Evolutionary conservation across 306 rosid genomes (phyloP).

Genomic region (Mimosa bimucronata): DNA sequence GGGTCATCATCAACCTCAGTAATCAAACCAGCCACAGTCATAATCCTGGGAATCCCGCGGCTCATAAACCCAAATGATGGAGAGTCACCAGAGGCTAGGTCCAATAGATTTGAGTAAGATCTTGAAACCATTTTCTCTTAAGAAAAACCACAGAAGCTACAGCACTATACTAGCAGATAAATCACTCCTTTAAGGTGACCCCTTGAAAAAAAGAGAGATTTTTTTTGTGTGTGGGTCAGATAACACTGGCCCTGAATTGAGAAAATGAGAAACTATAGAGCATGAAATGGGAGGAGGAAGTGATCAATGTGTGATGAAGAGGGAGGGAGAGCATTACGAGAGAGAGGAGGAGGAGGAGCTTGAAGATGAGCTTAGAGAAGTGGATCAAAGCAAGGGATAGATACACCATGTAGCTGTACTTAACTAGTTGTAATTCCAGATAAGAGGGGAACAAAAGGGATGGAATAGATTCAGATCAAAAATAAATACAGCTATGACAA

Average conservation of each 20-base stretch:
- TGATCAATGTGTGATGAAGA: constrained; percentile 31
- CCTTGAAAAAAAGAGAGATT: background rate
- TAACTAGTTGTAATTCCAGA: constrained; percentile 29
- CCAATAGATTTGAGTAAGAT: constrained; percentile 75
- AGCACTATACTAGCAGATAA: background rate
- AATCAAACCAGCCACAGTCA: constrained; percentile 69
- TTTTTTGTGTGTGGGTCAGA: constrained; percentile 41
- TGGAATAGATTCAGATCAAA: constrained; percentile 61
- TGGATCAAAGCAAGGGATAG: constrained; percentile 45
- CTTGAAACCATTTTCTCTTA: constrained; percentile 56
- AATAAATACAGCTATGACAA: constrained; percentile 38
- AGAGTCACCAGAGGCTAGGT: constrained; percentile 65
- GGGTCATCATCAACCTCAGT: constrained; percentile 62
- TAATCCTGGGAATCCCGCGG: constrained; percentile 60
- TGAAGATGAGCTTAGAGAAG: constrained; percentile 46
- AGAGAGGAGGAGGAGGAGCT: constrained; percentile 31
- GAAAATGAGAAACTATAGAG: constrained; percentile 43
- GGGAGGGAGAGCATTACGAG: constrained; percentile 27
- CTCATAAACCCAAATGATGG: constrained; percentile 55
- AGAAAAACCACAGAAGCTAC: background rate
- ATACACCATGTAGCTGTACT: constrained; percentile 36
- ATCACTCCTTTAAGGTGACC: constrained; percentile 14
- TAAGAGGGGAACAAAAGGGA: constrained; percentile 35
- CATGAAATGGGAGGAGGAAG: constrained; percentile 34
- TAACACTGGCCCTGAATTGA: constrained; percentile 38